phyloP scores from a whole-genome alignment of 2,329 filamentous ascomycete genomes.

The Aspergillus awamori region DNA sequence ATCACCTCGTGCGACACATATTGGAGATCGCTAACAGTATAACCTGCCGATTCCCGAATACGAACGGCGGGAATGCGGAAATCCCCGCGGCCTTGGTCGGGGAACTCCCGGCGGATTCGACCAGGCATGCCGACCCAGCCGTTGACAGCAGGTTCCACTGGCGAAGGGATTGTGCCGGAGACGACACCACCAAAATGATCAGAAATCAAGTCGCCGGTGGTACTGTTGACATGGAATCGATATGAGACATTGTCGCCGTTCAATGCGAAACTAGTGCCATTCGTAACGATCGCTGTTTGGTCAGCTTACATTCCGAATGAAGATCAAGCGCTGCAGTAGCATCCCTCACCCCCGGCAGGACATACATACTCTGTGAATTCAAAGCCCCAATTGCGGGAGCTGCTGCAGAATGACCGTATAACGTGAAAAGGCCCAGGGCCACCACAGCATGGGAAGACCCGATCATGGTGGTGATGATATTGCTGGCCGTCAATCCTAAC shows the following conservation, averaged over 20 bases:
- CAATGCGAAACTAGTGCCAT: slow-evolving; percentile 60
- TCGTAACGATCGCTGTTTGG: slow-evolving; percentile 48
- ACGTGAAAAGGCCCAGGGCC: too few species aligned
- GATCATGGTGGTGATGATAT: too few species aligned
- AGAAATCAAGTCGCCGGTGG: slow-evolving; percentile 59
- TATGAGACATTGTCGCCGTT: slow-evolving; percentile 62
- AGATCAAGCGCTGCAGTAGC: too few species aligned
- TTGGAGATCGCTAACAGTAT: slow-evolving; percentile 61
- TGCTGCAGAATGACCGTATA: too few species aligned
- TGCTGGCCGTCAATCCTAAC: too few species aligned
- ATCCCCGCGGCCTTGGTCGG: slow-evolving; percentile 66
- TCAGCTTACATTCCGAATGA: too few species aligned
- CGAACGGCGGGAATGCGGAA: slow-evolving; percentile 64
- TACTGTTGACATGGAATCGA: slow-evolving; percentile 63
- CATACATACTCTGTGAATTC: too few species aligned
- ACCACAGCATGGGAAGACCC: too few species aligned
- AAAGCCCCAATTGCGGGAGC: too few species aligned
- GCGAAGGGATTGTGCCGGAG: slow-evolving; percentile 55
- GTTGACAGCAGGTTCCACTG: slow-evolving; percentile 36
- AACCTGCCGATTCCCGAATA: slow-evolving; percentile 61
- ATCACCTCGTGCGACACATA: slow-evolving; percentile 62
- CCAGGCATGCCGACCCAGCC: slow-evolving; percentile 60
- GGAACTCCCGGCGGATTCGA: slow-evolving; percentile 63
- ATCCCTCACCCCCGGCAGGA: too few species aligned
- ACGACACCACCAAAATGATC: slow-evolving; percentile 65